Evolutionary conservation across 2,329 filamentous ascomycete species (phyloP).

Genomic region (Zymoseptoria pseudotritici): DNA sequence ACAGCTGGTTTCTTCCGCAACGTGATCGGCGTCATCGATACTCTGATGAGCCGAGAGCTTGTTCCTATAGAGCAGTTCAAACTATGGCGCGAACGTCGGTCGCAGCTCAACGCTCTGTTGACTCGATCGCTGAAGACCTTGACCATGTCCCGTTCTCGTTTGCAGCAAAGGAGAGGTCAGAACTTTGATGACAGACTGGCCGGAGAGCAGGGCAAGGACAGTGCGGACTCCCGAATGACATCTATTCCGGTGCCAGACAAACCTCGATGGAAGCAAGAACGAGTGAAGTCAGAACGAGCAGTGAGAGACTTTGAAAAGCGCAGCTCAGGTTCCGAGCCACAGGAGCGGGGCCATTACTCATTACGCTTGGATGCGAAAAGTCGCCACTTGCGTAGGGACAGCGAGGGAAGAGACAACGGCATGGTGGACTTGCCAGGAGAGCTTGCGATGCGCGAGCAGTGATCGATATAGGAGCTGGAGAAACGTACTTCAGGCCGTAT

Average conservation of each 20-base stretch:
- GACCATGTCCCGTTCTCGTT: not conserved
- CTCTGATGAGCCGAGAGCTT: slow-evolving; percentile 17
- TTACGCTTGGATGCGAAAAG: not conserved
- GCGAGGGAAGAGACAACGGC: not conserved
- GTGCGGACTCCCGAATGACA: not conserved
- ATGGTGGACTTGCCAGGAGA: slow-evolving; percentile 1
- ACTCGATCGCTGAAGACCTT: not conserved
- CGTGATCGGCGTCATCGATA: slow-evolving; percentile 25
- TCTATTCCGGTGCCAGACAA: not conserved
- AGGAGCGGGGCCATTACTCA: not conserved
- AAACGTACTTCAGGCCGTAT: too few species aligned
- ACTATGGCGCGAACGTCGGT: slow-evolving; percentile 16
- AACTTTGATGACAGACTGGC: not conserved
- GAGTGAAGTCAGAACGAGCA: not conserved
- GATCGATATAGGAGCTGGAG: not conserved
- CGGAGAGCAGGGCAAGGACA: not conserved
- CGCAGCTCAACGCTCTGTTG: slow-evolving; percentile 16
- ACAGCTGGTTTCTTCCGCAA: slow-evolving; percentile 15
- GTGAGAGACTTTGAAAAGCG: not conserved
- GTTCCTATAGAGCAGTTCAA: slow-evolving; percentile 13
- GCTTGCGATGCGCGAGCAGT: not conserved
- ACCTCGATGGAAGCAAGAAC: not conserved
- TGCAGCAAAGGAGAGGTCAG: not conserved
- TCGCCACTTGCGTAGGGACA: not conserved
- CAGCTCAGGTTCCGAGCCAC: not conserved